Conservation (phyloP, 108 stramenopile species). For the Pseudonitzschia delicatissima region DNA sequence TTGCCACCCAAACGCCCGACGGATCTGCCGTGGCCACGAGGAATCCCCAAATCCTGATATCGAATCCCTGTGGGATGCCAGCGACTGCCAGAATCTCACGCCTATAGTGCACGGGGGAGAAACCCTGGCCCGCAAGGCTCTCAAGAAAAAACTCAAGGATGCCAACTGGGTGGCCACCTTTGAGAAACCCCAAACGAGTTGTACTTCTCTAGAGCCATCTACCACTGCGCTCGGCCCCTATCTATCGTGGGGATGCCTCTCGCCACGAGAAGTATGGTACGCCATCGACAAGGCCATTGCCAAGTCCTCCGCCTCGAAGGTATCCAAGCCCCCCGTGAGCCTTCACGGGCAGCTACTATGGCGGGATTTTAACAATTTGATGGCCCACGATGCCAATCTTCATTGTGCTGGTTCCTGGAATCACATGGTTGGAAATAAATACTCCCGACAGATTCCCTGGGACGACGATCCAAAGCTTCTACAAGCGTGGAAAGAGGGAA, state of each 20-base stretch:
- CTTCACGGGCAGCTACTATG: slow-evolving; percentile 94
- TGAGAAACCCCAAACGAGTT: slow-evolving; percentile 94
- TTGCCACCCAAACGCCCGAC: slow-evolving; percentile 45
- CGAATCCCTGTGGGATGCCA: slow-evolving; percentile 53
- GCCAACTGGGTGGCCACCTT: slow-evolving; percentile 79
- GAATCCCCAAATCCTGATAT: slow-evolving; percentile 41
- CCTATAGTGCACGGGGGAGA: slow-evolving; percentile 57
- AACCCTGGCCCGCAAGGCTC: slow-evolving; percentile 37
- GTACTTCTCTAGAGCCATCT: slow-evolving; percentile 66
- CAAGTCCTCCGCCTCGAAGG: slow-evolving; percentile 28
- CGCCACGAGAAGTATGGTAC: slow-evolving; percentile 60
- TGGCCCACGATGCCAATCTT: slow-evolving; percentile 64
- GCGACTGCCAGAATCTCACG: slow-evolving; percentile 45
- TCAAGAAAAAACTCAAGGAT: slow-evolving; percentile 38
- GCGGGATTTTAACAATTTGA: slow-evolving; percentile 92
- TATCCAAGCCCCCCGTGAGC: slow-evolving; percentile 90
- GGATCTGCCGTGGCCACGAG: slow-evolving; percentile 60
- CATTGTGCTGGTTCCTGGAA: slow-evolving; percentile 53
- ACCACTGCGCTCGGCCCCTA: slow-evolving; percentile 85
- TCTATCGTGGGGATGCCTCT: slow-evolving; percentile 65
- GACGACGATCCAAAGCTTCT: slow-evolving; percentile 68
- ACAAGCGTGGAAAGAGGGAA: slow-evolving; percentile 83
- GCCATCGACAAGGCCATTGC: slow-evolving; percentile 46
- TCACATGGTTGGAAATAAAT: slow-evolving; percentile 77
- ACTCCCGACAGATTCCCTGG: slow-evolving; percentile 84